Conservation (phyloP, 2,329 filamentous ascomycete species). For the Penicillium sp. region DNA sequence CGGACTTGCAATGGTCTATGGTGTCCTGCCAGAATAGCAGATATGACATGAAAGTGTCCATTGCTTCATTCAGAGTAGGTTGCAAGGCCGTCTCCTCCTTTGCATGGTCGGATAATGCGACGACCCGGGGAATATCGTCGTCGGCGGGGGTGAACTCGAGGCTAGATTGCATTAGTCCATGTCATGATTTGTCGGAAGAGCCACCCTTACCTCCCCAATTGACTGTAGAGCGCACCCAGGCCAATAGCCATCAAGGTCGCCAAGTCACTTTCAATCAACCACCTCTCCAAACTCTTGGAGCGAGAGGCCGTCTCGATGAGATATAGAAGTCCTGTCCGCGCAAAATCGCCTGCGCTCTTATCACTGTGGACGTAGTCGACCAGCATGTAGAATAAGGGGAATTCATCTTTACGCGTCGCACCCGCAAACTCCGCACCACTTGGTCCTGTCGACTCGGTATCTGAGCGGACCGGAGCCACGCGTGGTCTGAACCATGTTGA, state of each 20-base stretch:
- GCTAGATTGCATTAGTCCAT: conserved; percentile 52
- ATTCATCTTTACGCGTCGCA: conserved; percentile 85
- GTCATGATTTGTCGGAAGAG: neutral
- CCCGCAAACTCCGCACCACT: conserved; percentile 76
- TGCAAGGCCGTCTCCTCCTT: conserved; percentile 73
- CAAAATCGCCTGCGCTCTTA: conserved; percentile 93
- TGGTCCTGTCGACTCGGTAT: conserved; percentile 45
- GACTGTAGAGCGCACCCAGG: conserved; percentile 76
- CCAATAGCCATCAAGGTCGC: conserved; percentile 97
- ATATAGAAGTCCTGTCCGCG: conserved; percentile 89
- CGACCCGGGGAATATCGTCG: conserved; percentile 73
- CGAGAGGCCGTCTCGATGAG: conserved; percentile 91
- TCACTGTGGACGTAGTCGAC: conserved; percentile 98
- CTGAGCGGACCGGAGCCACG: conserved; percentile 39
- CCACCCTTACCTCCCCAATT: conserved; percentile 61
- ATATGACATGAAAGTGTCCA: conserved; percentile 93
- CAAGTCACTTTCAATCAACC: conserved; percentile 96
- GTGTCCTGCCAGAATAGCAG: conserved; percentile 98
- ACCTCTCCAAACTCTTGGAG: conserved; percentile 82
- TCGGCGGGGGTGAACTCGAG: conserved; percentile 79
- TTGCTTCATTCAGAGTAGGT: conserved; percentile 82
- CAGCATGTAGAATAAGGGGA: conserved; percentile 91
- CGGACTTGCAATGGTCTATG: conserved; percentile 88
- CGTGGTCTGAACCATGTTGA: conserved; percentile 86
- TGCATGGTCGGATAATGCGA: conserved; percentile 87